phyloP scores from a whole-genome alignment of 2,329 filamentous ascomycete species.

The Pseudogymnoascus sp. region DNA sequence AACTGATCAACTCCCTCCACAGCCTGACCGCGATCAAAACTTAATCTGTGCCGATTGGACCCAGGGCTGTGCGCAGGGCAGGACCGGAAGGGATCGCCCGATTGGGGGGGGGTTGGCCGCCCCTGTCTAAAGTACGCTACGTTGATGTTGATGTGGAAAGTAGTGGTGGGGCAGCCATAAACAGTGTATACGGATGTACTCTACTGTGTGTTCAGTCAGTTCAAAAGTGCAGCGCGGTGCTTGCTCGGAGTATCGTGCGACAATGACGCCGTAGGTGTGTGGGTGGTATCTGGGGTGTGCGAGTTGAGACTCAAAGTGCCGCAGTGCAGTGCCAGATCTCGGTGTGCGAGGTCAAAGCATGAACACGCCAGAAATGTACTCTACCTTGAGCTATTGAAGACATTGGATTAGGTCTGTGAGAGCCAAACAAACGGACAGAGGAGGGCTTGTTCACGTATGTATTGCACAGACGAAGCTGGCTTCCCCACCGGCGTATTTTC shows the following conservation, averaged over 20 bases:
- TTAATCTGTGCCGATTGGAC: background rate
- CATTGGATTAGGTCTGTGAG: background rate
- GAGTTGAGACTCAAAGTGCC: background rate
- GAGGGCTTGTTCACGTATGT: background rate
- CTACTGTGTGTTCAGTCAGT: too few relatives aligned
- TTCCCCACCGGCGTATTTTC: background rate
- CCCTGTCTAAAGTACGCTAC: background rate
- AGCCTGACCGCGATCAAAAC: background rate
- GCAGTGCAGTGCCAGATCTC: background rate
- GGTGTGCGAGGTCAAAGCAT: background rate
- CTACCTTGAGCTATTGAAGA: background rate
- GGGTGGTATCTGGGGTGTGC: background rate
- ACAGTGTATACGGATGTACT: background rate
- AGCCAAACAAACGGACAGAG: background rate
- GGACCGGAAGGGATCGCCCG: background rate
- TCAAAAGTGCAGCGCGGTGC: background rate
- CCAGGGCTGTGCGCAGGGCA: background rate
- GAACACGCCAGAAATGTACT: background rate
- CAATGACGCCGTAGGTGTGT: background rate
- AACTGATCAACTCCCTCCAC: constrained; percentile 1
- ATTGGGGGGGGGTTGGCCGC: background rate
- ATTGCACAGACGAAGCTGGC: background rate
- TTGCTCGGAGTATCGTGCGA: background rate
- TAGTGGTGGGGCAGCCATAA: background rate
- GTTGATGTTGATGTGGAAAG: background rate